Evolutionary conservation across 2,329 filamentous ascomycete genomes (phyloP), one percentile per base, ranked within the genome.

Genomic region (Paramyrothecium sp.): DNA sequence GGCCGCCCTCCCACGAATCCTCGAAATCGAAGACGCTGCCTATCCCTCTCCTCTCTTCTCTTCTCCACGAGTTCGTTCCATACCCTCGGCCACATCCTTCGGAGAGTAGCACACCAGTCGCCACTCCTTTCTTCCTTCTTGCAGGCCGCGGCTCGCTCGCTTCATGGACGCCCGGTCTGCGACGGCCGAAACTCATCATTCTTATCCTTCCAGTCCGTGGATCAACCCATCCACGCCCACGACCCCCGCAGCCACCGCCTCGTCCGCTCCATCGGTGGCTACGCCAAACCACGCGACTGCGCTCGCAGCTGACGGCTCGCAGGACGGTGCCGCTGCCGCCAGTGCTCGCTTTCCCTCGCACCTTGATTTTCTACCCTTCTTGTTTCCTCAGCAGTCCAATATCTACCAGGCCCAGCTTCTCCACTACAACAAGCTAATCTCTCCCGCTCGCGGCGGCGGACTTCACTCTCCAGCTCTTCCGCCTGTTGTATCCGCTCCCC

Each of bases 371-470:
- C 74, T 84, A 26, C 84, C 84, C 38, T 78, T 85, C 61, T 74
- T 86, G 64, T 76, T 86, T 57, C 83, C 83, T 17, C 84, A 86
- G 60, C 83, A 87, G 62, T 75, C 81, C 34, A 83, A 79, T 47
- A 75, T 83, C 61, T 85, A 86, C 71, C 82, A 87, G 67, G 83
- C 82, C 55, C 84, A 86, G 71, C 80, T 89, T 56, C 78, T 84
- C 54, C 81, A 87, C 64, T 88, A 88, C 78, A 88, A 88, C 71
- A 83, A 82, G 67, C 83, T 88, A 68, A 80, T 88, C 63, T 83
- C 84, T 54, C 80, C 83, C 52, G 76, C 81, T 56, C 76, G 83
- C 67, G 79, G 73, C 71, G 81, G 81, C 64, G 81, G 83, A 65
- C 72, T 86, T 58, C 83, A 85, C 67, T 78, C 81, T 58, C 74